Evolutionary conservation across 768 basidiomycete genomes (phyloP).

Genomic region (Macrolepiota fuliginosa): DNA sequence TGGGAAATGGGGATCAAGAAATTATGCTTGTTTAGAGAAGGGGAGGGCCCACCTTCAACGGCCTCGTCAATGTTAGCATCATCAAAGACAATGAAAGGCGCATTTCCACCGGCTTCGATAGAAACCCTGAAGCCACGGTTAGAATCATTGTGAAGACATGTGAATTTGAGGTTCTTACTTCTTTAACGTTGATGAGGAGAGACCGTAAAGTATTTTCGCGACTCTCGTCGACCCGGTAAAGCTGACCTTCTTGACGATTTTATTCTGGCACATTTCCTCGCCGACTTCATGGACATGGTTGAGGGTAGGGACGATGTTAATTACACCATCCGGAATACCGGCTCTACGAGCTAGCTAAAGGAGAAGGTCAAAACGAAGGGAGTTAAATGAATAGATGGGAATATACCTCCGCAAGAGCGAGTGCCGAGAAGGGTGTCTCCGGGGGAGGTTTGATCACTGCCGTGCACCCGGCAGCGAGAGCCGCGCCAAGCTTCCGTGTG

Average conservation of each 20-base stretch:
- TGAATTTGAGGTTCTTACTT: conserved; percentile 47
- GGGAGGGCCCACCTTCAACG: conserved; percentile 59
- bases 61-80: conserved; percentile 94
- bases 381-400: background rate
- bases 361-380: background rate
- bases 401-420: conserved; percentile 85
- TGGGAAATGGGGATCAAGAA: conserved; percentile 21
- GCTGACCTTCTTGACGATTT: conserved; percentile 80
- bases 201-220: conserved; percentile 69
- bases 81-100: conserved; percentile 96
- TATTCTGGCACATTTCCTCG: conserved; percentile 91
- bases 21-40: background rate
- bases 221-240: conserved; percentile 90
- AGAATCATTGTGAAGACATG: background rate
- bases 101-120: conserved; percentile 90
- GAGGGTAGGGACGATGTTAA: conserved; percentile 90
- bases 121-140: conserved; percentile 43
- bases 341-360: conserved; percentile 76
- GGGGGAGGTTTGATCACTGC: conserved; percentile 92
- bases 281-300: conserved; percentile 86
- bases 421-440: conserved; percentile 90
- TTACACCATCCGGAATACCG: conserved; percentile 92
- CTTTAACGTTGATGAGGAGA: conserved; percentile 78
- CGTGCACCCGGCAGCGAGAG: conserved; percentile 95
- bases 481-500: conserved; percentile 84